Conservation (phyloP, 305 asterid species). For the Plantago lanceolata region DNA sequence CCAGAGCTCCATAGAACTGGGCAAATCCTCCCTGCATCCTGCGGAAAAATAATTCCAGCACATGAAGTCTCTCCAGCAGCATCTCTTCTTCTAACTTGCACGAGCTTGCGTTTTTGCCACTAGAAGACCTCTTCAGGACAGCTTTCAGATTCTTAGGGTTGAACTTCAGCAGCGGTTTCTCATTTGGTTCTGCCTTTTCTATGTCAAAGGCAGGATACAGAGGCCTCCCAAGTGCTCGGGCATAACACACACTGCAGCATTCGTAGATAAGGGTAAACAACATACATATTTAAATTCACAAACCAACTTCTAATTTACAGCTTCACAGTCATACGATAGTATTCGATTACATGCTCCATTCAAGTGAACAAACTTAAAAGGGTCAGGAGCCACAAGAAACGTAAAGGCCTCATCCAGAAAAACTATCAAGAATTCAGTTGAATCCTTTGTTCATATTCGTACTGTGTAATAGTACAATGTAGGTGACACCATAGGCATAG, state of each 20-base stretch:
- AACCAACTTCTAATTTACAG: too few species aligned
- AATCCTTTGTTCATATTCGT: too few species aligned
- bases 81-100: slow-evolving; percentile 38
- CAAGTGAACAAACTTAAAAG: too few species aligned
- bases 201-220: slow-evolving; percentile 52
- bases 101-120: slow-evolving; percentile 25
- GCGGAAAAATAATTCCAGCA: slow-evolving; percentile 35
- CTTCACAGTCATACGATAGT: too few species aligned
- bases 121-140: slow-evolving; percentile 30
- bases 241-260: slow-evolving; percentile 57
- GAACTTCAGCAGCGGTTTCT: slow-evolving; percentile 42
- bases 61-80: slow-evolving; percentile 32
- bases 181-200: slow-evolving; percentile 40
- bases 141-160: slow-evolving; percentile 29
- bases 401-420: too few species aligned
- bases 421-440: too few species aligned
- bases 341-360: too few species aligned
- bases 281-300: background rate
- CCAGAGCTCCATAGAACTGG: background rate
- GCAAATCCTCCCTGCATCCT: slow-evolving; percentile 32
- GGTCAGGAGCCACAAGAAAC: too few species aligned
- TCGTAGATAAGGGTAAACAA: slow-evolving; percentile 1
- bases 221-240: slow-evolving; percentile 57
- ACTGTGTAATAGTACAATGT: too few species aligned
- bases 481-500: background rate